Evolutionary conservation across 306 rosid genomes (phyloP), one percentile per base, ranked within the genome.

Genomic region (Castanospermum australe): DNA sequence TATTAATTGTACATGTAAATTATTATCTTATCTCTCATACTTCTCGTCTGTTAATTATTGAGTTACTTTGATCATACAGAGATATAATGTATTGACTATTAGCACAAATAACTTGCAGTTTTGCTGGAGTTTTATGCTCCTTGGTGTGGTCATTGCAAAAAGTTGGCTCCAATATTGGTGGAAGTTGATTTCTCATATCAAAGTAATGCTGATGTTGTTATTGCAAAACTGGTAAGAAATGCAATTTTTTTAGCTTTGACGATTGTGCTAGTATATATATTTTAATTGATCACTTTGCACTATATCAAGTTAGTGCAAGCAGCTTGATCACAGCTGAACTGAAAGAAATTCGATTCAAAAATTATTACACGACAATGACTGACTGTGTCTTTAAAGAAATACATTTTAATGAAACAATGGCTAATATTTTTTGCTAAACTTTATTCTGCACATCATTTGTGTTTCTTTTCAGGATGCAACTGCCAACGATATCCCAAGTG

Each of bases 101-200:
- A 18, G 17, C 21, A 52, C 18, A 38, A 69, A 71, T 21, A 35
- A 64, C 48, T 4, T 83, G 77, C 90, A 93, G 97, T 93, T 62
- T 79, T 93, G 32, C 51, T 93, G 5, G 98, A 93, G 85, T 89
- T 93, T 57, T 91, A 93, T 87, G 92, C 98, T 57, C 97, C 98
- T 45, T 89, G 97, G 97, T 93, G 98, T 20, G 92, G 94, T 25
- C 98, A 93, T 57, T 93, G 98, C 89, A 91, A 91, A 76, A 83
- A 85, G 54, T 84, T 93, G 76, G 93, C 94, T 60, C 98, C 98
- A 14, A 88, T 86, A 59, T 84, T 88, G 77, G 94, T 89, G 28
- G 97, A 91, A 88, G 89, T 93, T 75, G 94, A 91, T 75, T 70
- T 87, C 67, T 88, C 90, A 32, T 89, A 73, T 64, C 90, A 87